Conservation (phyloP, 306 rosid species). For the Quercus rubra region DNA sequence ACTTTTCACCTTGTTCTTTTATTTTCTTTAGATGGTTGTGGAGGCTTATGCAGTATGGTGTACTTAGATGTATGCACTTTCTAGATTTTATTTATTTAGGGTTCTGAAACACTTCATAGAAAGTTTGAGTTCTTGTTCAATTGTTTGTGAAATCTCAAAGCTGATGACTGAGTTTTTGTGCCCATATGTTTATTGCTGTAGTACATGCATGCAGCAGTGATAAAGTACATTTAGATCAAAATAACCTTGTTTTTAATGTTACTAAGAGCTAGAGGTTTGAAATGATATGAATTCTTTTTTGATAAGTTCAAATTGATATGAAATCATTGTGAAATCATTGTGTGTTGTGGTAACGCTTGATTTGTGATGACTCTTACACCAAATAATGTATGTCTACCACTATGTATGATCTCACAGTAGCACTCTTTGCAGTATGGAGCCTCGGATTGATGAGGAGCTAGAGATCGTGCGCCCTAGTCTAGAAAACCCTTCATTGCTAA, state of each 20-base stretch:
- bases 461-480: too few relatives aligned
- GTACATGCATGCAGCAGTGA: neutral
- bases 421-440: too few relatives aligned
- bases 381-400: too few relatives aligned
- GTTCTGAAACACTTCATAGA: neutral
- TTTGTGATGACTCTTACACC: too few relatives aligned
- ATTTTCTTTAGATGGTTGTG: neutral
- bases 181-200: neutral
- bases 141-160: neutral
- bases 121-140: neutral
- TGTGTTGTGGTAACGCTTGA: too few relatives aligned
- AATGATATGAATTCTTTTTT: too few relatives aligned
- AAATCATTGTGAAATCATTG: neutral
- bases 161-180: neutral
- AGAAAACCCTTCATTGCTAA: too few relatives aligned
- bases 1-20: neutral
- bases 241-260: neutral
- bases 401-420: too few relatives aligned
- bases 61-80: neutral
- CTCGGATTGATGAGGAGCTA: too few relatives aligned
- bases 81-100: neutral
- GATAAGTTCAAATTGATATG: neutral
- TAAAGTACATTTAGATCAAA: neutral
- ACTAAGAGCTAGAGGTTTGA: neutral
- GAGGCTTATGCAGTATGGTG: neutral